Evolutionary conservation across 495 filamentous ascomycete genomes (phyloP).

Genomic region (Pyronema domesticum): DNA sequence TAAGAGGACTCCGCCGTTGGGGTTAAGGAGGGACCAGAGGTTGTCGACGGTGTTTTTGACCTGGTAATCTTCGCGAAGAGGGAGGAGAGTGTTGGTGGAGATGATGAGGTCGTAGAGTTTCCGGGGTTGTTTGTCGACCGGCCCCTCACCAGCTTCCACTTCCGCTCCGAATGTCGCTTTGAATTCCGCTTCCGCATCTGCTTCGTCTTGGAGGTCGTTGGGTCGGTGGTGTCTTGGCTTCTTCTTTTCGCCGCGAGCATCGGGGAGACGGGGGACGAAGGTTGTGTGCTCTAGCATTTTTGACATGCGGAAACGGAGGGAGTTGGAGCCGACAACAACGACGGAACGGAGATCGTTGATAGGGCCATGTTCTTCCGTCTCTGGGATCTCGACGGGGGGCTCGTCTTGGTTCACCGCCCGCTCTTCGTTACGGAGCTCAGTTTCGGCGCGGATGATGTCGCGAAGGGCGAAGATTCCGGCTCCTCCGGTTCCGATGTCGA

Average conservation of each 20-base stretch:
- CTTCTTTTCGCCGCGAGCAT: conserved; percentile 24
- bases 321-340: conserved; percentile 42
- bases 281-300: conserved; percentile 69
- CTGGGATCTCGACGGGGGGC: conserved; percentile 35
- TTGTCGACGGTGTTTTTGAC: conserved; percentile 66
- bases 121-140: conserved; percentile 30
- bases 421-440: conserved; percentile 44
- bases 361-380: not conserved
- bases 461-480: conserved; percentile 75
- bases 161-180: conserved; percentile 5
- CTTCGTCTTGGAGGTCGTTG: not conserved
- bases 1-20: conserved; percentile 71
- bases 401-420: conserved; percentile 3
- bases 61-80: conserved; percentile 49
- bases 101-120: conserved; percentile 84
- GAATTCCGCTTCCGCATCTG: conserved; percentile 24
- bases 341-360: not conserved
- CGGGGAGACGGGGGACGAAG: conserved; percentile 83
- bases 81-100: conserved; percentile 64
- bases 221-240: not conserved
- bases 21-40: conserved; percentile 70
- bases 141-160: not conserved
- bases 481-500: conserved; percentile 74
- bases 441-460: conserved; percentile 63
- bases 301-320: conserved; percentile 58